A percentile compares a stretch with the other conserved stretches of the same genome.
Evolutionary conservation across 2,329 filamentous ascomycete genomes (phyloP).

Genomic region (Penicillium verrucosum): DNA sequence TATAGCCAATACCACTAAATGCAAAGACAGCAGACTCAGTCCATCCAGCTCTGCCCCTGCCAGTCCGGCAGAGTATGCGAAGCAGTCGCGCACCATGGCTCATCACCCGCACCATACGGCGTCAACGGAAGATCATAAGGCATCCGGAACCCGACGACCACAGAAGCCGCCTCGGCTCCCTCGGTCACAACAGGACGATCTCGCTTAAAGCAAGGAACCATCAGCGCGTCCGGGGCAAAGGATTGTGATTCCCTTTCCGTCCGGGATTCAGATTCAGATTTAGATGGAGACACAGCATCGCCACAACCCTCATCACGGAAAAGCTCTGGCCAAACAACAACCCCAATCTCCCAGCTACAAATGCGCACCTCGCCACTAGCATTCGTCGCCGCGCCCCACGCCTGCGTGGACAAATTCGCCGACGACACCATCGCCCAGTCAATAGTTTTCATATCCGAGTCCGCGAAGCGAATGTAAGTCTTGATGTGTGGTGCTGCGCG

Average conservation of each 20-base stretch:
- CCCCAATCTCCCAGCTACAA: slow-evolving; percentile 79
- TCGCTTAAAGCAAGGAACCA: slow-evolving; percentile 66
- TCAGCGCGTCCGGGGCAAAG: slow-evolving; percentile 41
- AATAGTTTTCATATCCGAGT: slow-evolving; percentile 48
- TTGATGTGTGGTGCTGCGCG: slow-evolving; percentile 84
- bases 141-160: slow-evolving; percentile 67
- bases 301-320: slow-evolving; percentile 29
- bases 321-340: slow-evolving; percentile 73
- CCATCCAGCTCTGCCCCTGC: slow-evolving; percentile 54
- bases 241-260: neutral
- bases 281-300: neutral
- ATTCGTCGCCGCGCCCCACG: slow-evolving; percentile 70
- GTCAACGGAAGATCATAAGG: slow-evolving; percentile 78
- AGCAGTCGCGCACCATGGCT: slow-evolving; percentile 72
- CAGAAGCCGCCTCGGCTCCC: slow-evolving; percentile 7
- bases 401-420: slow-evolving; percentile 88
- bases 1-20: neutral
- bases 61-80: slow-evolving; percentile 62
- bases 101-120: slow-evolving; percentile 60
- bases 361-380: slow-evolving; percentile 63
- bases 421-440: slow-evolving; percentile 86
- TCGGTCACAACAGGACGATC: slow-evolving; percentile 51
- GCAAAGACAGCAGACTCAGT: slow-evolving; percentile 38
- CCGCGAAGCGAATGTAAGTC: slow-evolving; percentile 70
- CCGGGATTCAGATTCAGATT: neutral